Evolutionary conservation across 441 rosid species (phyloP).

Genomic region (Codiaeum variegatum): DNA sequence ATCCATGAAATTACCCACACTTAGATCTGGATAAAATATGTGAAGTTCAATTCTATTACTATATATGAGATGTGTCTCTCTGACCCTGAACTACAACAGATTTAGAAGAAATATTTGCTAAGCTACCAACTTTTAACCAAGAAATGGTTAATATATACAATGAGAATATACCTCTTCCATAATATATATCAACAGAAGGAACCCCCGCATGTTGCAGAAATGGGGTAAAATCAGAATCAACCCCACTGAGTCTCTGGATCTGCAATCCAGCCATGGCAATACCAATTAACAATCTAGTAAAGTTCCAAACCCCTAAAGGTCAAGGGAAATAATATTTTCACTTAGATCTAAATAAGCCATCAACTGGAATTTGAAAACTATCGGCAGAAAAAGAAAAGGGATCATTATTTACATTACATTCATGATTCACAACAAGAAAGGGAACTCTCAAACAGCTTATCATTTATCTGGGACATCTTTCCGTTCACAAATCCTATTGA

Average conservation of each 20-base stretch:
- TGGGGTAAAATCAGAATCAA: slow-evolving; percentile 87
- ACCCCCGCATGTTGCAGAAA: slow-evolving; percentile 90
- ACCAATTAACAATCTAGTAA: slow-evolving; percentile 6
- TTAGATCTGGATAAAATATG: neutral
- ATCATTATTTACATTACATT: neutral
- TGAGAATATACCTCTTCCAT: slow-evolving; percentile 62
- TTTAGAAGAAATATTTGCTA: neutral
- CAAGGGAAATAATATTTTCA: neutral
- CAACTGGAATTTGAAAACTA: neutral
- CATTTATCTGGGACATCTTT: neutral
- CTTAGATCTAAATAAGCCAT: neutral
- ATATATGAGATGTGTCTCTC: neutral
- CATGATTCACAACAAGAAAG: neutral
- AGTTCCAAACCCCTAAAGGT: neutral
- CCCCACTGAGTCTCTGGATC: slow-evolving; percentile 80
- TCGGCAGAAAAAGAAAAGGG: neutral
- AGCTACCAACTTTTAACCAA: neutral
- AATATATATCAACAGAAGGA: slow-evolving; percentile 81
- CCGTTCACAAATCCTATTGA: neutral
- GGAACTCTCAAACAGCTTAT: neutral
- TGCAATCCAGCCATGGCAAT: slow-evolving; percentile 31
- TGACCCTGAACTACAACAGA: neutral
- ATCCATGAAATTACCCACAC: neutral
- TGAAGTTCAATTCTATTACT: neutral
- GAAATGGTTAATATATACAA: neutral